Evolutionary conservation across 306 rosid species (phyloP).

Genomic region (Quercus engelmannii): DNA sequence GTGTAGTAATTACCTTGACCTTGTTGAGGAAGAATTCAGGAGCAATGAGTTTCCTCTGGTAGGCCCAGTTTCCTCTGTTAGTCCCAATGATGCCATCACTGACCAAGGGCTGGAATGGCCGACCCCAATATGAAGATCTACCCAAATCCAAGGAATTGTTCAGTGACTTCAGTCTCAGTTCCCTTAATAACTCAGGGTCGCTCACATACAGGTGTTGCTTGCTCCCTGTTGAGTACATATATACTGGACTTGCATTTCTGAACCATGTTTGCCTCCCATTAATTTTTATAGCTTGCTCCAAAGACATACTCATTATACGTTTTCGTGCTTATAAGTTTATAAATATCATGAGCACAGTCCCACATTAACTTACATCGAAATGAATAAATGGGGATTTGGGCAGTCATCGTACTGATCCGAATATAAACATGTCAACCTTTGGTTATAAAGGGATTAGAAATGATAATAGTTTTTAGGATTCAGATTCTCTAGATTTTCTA

Average conservation of each 20-base stretch:
- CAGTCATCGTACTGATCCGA: no score
- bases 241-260: constrained; percentile 10
- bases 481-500: no score
- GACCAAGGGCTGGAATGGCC: constrained; percentile 20
- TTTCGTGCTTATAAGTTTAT: no score
- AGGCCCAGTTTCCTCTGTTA: constrained; percentile 19
- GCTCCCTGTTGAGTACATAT: constrained; percentile 25
- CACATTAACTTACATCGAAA: no score
- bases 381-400: no score
- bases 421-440: no score
- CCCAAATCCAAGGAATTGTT: constrained; percentile 21
- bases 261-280: no score
- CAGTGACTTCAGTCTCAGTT: background rate
- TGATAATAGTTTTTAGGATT: no score
- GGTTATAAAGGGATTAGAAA: no score
- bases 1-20: constrained; percentile 18
- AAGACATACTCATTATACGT: no score
- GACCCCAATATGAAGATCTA: constrained; percentile 10
- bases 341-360: no score
- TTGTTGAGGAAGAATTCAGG: constrained; percentile 35
- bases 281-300: no score
- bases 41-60: constrained; percentile 34
- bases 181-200: constrained; percentile 18
- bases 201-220: constrained; percentile 30
- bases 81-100: constrained; percentile 21